phyloP scores from a whole-genome alignment of 441 rosid species.

The Pelargonium citronellum region DNA sequence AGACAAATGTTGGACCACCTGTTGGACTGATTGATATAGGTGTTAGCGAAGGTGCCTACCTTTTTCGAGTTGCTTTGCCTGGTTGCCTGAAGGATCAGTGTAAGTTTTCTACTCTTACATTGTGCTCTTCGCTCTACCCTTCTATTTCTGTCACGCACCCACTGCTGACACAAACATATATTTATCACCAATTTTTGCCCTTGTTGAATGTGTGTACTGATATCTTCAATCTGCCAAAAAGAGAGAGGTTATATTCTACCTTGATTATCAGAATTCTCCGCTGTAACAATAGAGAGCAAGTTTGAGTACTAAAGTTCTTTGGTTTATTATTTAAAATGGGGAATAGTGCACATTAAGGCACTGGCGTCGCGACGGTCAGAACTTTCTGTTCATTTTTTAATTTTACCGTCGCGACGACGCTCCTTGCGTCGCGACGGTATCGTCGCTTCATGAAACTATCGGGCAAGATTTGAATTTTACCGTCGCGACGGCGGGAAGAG shows the following conservation, averaged over 20 bases:
- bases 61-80: constrained; percentile 68
- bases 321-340: background rate
- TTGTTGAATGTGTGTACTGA: background rate
- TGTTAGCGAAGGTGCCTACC: constrained; percentile 49
- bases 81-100: constrained; percentile 49
- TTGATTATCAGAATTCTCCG: background rate
- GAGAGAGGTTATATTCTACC: background rate
- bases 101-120: constrained; percentile 26
- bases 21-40: constrained; percentile 68
- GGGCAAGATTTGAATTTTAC: no score
- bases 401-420: no score
- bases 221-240: background rate
- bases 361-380: no score
- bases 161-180: constrained; percentile 1
- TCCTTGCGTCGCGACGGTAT: no score
- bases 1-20: constrained; percentile 42
- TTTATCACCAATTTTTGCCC: background rate
- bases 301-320: background rate
- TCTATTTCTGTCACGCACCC: background rate
- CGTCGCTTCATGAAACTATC: no score
- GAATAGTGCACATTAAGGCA: no score
- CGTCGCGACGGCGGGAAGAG: no score
- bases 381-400: no score
- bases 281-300: background rate
- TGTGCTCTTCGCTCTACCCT: background rate